Base-by-base conservation (phyloP, 1,284 basidiomycete genomes). In the Takashimella tepidaria region DNA sequence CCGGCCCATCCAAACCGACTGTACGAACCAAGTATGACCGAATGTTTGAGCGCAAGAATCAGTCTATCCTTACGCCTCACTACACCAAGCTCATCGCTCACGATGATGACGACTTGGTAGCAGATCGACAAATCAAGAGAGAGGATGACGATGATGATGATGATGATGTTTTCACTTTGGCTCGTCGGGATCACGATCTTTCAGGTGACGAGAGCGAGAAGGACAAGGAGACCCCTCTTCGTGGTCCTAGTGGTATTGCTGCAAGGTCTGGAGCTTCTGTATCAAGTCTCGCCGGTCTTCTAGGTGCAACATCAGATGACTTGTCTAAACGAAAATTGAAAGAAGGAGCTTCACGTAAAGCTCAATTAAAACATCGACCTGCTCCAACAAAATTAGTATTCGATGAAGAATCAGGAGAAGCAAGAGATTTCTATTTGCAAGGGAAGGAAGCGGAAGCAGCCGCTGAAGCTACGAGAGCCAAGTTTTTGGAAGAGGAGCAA, bases 11-110 rank as follows among this genome's bases (percentile, higher is more conserved):
- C 2, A 59, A 62, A n/a, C 55, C 59, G 13, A 54, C 62, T 21
- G 87, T 92, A 0, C 83, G 89, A 53, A 98, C 96, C 4, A 98
- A 96, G 77, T 97, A 98, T 73, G 96, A 98, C 74, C 84, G 92
- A 50, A 97, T 98, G 91, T 98, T 98, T 69, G 88, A 89, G 68
- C 85, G 95, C 55, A 93, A 90, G 75, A 98, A 98, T 73, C 93
- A 97, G 74, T 88, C 85, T 61, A 87, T 98, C 50, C 82, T 98
- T 19, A 92, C 92, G 0, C 83, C 87, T 59, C 93, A 97, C 73
- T 98, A 97, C 77, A 82, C 80, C 54, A 92, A 91, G 67, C 84
- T 98, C 48, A 80, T 98, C 51, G 87, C 90, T 55, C 86, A 86
- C 54, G 70, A 74, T 44, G 77, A 69, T 24, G 81, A 79, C 47